A percentile compares a stretch with the other conserved stretches of the same genome.
phyloP scores from a whole-genome alignment of 371 early-diverging fungal species.

The Rhizopus arrhizus region DNA sequence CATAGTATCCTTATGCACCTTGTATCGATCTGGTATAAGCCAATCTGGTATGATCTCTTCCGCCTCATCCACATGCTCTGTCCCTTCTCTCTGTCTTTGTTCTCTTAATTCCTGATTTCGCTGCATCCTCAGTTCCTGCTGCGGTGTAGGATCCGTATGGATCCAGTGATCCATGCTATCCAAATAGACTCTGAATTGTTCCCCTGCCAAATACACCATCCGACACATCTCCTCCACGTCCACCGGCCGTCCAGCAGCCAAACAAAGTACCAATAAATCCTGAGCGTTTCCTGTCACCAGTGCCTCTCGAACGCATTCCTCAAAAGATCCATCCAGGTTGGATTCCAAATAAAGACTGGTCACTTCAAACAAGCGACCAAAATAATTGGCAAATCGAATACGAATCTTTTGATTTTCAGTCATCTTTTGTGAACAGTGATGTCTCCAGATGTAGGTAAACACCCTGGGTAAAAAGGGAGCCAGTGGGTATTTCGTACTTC shows the following conservation, averaged over 20 bases:
- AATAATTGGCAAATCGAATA: constrained; percentile 45
- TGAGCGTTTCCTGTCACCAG: constrained; percentile 48
- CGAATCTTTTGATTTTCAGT: constrained; percentile 14
- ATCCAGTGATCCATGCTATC: constrained; percentile 42
- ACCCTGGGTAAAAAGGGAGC: constrained; percentile 57
- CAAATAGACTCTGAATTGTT: constrained; percentile 44
- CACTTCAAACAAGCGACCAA: constrained; percentile 46
- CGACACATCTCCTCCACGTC: constrained; percentile 49
- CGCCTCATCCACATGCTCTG: neutral
- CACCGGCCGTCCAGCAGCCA: constrained; percentile 41
- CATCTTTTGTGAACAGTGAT: constrained; percentile 33
- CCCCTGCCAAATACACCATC: constrained; percentile 47
- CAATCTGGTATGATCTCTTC: constrained; percentile 43
- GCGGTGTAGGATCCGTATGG: constrained; percentile 37
- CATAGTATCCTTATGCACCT: constrained; percentile 34
- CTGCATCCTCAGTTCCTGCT: constrained; percentile 33
- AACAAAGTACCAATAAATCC: constrained; percentile 40
- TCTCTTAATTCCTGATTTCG: constrained; percentile 10
- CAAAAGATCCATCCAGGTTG: constrained; percentile 48
- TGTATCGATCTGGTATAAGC: constrained; percentile 49
- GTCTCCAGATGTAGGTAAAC: constrained; percentile 46
- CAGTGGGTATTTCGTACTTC: constrained; percentile 52
- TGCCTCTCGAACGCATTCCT: constrained; percentile 52
- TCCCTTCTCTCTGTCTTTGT: neutral
- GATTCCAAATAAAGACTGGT: constrained; percentile 52